Conservation (phyloP, 2,329 filamentous ascomycete species). For the Diaporthe australafricana region DNA sequence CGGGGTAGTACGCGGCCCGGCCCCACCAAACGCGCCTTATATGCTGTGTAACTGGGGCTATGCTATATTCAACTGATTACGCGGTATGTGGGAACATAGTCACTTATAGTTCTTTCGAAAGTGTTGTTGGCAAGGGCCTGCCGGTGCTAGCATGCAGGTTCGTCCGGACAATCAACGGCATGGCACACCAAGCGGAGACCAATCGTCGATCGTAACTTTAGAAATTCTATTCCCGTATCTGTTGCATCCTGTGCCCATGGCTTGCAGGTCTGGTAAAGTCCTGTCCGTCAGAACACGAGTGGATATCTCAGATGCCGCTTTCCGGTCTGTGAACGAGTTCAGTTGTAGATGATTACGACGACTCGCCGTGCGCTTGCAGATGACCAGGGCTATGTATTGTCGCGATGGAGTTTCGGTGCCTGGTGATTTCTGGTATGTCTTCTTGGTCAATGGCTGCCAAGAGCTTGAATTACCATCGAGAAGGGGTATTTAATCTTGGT, state of each 20-base stretch:
- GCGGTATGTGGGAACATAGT: background rate
- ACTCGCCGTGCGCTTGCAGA: background rate
- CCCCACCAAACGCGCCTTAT: background rate
- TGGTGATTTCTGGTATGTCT: background rate
- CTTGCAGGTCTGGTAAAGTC: background rate
- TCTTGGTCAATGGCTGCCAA: background rate
- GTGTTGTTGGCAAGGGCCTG: background rate
- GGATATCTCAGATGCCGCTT: background rate
- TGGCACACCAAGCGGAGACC: background rate
- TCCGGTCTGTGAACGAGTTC: background rate
- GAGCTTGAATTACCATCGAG: background rate
- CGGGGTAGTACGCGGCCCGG: background rate
- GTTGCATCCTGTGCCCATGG: background rate
- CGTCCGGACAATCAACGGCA: background rate
- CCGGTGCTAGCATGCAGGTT: background rate
- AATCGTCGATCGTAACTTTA: background rate
- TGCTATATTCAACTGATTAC: background rate
- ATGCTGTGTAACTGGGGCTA: background rate
- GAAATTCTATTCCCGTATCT: background rate
- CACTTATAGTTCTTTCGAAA: background rate
- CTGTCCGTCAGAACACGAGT: background rate
- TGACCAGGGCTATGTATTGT: background rate
- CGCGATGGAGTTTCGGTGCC: background rate
- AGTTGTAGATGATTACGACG: conserved; percentile 2
- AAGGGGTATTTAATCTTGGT: background rate